phyloP scores from a whole-genome alignment of 2,329 filamentous ascomycete genomes.

The Aspergillus pseudotamarii region DNA sequence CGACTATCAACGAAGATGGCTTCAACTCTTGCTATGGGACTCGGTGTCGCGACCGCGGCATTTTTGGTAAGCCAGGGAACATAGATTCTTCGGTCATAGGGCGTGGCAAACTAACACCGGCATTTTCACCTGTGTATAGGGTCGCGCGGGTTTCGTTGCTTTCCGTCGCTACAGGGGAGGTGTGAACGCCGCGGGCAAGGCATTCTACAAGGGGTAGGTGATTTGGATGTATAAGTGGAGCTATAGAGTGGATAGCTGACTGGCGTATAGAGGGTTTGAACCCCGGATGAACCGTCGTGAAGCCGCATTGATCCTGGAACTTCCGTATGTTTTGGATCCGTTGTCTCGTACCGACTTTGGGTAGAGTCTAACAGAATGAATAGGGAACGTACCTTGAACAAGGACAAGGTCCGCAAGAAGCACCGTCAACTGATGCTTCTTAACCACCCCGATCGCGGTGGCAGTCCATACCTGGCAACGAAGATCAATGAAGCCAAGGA shows the following conservation, averaged over 20 bases:
- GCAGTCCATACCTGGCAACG: conserved; percentile 92
- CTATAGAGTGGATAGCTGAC: conserved; percentile 15
- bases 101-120: not conserved
- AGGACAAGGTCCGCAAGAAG: conserved; percentile 93
- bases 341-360: not conserved
- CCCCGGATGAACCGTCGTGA: conserved; percentile 90
- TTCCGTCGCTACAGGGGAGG: conserved; percentile 72
- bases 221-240: not conserved
- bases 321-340: conserved; percentile 66
- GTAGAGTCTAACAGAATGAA: conserved; percentile 14
- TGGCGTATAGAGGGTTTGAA: conserved; percentile 72
- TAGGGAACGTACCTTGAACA: conserved; percentile 84
- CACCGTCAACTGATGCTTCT: conserved; percentile 95
- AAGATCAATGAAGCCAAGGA: conserved; percentile 99
- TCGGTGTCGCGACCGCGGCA: conserved; percentile 61
- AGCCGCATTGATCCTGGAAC: conserved; percentile 84
- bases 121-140: conserved; percentile 56
- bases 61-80: conserved; percentile 69
- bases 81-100: not conserved
- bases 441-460: conserved; percentile 96
- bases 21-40: conserved; percentile 46
- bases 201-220: conserved; percentile 85
- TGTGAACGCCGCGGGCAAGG: conserved; percentile 78
- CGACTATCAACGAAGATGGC: conserved; percentile 37
- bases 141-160: conserved; percentile 88